Percentiles rank a stretch among this genome's conserved stretches.
phyloP scores from a whole-genome alignment of 2,329 filamentous ascomycete species.

The Aureobasidium sp. region DNA sequence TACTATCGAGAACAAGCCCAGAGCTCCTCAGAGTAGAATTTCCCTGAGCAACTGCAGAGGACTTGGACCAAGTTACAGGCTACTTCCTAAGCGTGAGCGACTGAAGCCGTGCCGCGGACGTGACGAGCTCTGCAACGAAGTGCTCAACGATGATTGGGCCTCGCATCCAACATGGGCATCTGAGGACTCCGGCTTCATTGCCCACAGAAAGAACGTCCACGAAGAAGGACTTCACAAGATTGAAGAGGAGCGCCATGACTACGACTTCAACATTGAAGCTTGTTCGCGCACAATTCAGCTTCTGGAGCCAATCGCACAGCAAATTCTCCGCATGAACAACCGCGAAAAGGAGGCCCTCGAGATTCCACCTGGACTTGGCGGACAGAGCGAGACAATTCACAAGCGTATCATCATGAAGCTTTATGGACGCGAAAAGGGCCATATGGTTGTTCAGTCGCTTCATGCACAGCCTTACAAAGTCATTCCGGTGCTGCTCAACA shows the following conservation, averaged over 20 bases:
- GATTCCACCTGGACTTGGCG: constrained; percentile 75
- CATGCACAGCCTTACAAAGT: constrained; percentile 78
- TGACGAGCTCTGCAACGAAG: constrained; percentile 86
- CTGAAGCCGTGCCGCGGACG: constrained; percentile 88
- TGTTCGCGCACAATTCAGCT: constrained; percentile 93
- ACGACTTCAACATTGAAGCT: constrained; percentile 96
- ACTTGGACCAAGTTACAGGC: constrained; percentile 89
- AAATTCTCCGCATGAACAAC: constrained; percentile 69
- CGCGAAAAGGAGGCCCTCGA: constrained; percentile 65
- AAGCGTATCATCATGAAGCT: constrained; percentile 97
- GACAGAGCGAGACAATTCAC: constrained; percentile 93
- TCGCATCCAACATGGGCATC: constrained; percentile 98
- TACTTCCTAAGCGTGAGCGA: constrained; percentile 83
- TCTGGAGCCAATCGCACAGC: constrained; percentile 85
- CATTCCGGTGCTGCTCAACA: constrained; percentile 76
- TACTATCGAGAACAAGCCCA: constrained; percentile 68
- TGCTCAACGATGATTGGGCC: constrained; percentile 96
- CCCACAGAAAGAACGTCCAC: constrained; percentile 90
- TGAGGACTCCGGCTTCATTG: constrained; percentile 94
- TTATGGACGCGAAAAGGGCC: constrained; percentile 76
- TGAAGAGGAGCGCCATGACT: constrained; percentile 96
- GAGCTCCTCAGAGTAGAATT: constrained; percentile 70
- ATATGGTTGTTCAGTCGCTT: constrained; percentile 78
- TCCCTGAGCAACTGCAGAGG: constrained; percentile 91
- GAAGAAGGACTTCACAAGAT: constrained; percentile 93